A percentile compares a stretch with the other conserved stretches of the same genome.
Evolutionary conservation across 73 alveolate species (phyloP).

Genomic region (Blepharisma japonicum): DNA sequence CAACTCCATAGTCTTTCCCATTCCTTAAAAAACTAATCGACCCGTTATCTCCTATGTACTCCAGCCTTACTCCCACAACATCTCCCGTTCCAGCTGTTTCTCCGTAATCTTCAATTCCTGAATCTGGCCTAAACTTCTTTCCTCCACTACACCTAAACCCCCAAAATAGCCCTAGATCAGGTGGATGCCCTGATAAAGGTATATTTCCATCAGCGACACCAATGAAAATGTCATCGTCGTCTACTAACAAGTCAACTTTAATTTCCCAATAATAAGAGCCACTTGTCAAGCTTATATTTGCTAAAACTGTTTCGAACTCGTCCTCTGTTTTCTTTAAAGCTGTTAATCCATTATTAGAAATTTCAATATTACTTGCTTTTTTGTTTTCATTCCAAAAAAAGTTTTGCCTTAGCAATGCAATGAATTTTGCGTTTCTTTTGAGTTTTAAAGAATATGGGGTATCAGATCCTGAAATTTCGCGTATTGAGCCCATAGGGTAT

Average conservation of each 20-base stretch:
- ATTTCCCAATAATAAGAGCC: slow-evolving; percentile 53
- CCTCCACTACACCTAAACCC: slow-evolving; percentile 44
- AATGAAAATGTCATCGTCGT: slow-evolving; percentile 47
- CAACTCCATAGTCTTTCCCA: slow-evolving; percentile 43
- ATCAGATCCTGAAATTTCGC: background rate
- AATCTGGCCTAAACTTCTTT: slow-evolving; percentile 32
- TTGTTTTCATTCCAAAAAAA: slow-evolving; percentile 40
- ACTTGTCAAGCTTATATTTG: slow-evolving; percentile 32
- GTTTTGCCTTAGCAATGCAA: background rate
- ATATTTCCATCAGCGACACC: slow-evolving; percentile 46
- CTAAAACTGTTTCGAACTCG: slow-evolving; percentile 42
- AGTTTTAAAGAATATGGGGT: background rate
- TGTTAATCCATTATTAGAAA: slow-evolving; percentile 37
- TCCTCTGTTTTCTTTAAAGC: slow-evolving; percentile 36
- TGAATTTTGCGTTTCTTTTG: background rate
- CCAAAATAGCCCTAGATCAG: slow-evolving; percentile 36
- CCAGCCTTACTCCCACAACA: slow-evolving; percentile 35
- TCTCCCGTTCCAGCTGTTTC: slow-evolving; percentile 40
- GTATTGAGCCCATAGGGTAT: background rate
- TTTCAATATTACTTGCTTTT: slow-evolving; percentile 32
- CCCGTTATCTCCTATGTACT: slow-evolving; percentile 42
- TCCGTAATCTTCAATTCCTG: slow-evolving; percentile 36
- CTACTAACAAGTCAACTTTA: slow-evolving; percentile 37
- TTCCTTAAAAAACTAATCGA: slow-evolving; percentile 37
- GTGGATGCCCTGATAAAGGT: slow-evolving; percentile 26